Percentiles rank a stretch among this genome's conserved stretches.
These are phyloP conservation scores for Clavispora carvajalis DNA, from an alignment of 805 yeast genomes.

Conservation along the genomic window DNA sequence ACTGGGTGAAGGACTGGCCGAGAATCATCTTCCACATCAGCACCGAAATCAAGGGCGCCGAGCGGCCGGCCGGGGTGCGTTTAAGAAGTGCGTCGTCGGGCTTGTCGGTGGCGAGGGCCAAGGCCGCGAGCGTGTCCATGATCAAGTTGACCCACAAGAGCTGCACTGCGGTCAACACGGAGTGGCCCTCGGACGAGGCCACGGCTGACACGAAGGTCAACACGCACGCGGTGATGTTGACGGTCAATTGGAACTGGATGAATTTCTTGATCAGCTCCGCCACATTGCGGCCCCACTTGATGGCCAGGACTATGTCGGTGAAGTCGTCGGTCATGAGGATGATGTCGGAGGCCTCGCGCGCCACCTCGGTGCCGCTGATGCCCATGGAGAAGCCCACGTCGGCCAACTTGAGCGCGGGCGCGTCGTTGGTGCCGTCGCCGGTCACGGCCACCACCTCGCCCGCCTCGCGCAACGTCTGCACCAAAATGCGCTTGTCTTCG, in stretches of 20 bases:
- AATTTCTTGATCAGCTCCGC: constrained; percentile 91
- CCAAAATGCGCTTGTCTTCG: constrained; percentile 86
- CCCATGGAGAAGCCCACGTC: constrained; percentile 99
- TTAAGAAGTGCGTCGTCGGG: constrained; percentile 80
- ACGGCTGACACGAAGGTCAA: constrained; percentile 93
- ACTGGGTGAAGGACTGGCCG: constrained; percentile 78
- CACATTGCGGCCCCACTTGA: constrained; percentile 98
- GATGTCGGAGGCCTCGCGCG: constrained; percentile 94
- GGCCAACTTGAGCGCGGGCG: constrained; percentile 93
- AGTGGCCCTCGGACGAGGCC: constrained; percentile 67
- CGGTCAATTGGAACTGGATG: constrained; percentile 94
- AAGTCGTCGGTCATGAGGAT: constrained; percentile 93
- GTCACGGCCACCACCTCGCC: constrained; percentile 98
- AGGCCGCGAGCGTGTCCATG: constrained; percentile 97
- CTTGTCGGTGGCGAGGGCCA: constrained; percentile 95
- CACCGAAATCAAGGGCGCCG: constrained; percentile 70
- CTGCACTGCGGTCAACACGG: constrained; percentile 96
- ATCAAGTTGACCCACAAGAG: constrained; percentile 95
- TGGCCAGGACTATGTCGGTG: constrained; percentile 90
- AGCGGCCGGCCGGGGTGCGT: constrained; percentile 79
- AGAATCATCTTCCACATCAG: constrained; percentile 99
- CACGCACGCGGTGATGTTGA: constrained; percentile 92
- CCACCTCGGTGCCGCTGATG: constrained; percentile 96
- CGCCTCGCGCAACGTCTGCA: constrained; percentile 66
- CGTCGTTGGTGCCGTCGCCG: constrained; percentile 99